These are phyloP conservation scores for Penicillium sp. DNA, from an alignment of 2,329 filamentous ascomycete genomes.

Conservation along the genomic window DNA sequence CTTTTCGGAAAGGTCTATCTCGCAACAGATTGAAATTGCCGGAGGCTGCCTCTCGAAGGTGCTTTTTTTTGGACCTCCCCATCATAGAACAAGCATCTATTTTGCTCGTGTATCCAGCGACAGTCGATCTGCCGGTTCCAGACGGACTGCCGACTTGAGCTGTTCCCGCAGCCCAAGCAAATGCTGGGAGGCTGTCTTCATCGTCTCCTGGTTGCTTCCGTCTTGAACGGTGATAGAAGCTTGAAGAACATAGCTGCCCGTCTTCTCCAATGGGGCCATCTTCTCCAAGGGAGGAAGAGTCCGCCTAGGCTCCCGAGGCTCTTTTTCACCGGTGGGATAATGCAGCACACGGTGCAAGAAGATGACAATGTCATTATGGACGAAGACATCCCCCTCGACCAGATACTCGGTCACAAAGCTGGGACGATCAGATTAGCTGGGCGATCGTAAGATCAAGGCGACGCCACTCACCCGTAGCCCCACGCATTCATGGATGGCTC, in stretches of 20 bases:
- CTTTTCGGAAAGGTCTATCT: slow-evolving; percentile 1
- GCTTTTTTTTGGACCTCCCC: background rate
- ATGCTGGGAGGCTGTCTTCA: slow-evolving; percentile 59
- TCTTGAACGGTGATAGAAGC: slow-evolving; percentile 62
- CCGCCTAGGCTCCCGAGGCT: slow-evolving; percentile 38
- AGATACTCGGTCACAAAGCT: slow-evolving; percentile 63
- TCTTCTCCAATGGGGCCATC: slow-evolving; percentile 58
- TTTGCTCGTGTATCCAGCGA: slow-evolving; percentile 64
- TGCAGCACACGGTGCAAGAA: slow-evolving; percentile 59
- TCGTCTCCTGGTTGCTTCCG: slow-evolving; percentile 56
- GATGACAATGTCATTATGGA: slow-evolving; percentile 61
- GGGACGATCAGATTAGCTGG: slow-evolving; percentile 18
- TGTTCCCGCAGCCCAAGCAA: slow-evolving; percentile 58
- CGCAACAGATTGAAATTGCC: background rate
- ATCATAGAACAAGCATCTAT: slow-evolving; percentile 35
- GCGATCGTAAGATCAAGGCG: slow-evolving; percentile 13
- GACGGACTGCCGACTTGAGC: slow-evolving; percentile 59
- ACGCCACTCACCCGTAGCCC: slow-evolving; percentile 55
- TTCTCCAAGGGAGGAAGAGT: slow-evolving; percentile 50
- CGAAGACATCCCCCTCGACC: slow-evolving; percentile 60
- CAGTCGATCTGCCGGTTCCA: slow-evolving; percentile 62
- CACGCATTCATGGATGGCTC: slow-evolving; percentile 55
- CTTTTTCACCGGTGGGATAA: slow-evolving; percentile 46
- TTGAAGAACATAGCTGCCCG: slow-evolving; percentile 62
- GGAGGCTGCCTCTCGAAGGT: slow-evolving; percentile 24